Conservation (phyloP, 345 rosid species). For the Tarenaya hassleriana region DNA sequence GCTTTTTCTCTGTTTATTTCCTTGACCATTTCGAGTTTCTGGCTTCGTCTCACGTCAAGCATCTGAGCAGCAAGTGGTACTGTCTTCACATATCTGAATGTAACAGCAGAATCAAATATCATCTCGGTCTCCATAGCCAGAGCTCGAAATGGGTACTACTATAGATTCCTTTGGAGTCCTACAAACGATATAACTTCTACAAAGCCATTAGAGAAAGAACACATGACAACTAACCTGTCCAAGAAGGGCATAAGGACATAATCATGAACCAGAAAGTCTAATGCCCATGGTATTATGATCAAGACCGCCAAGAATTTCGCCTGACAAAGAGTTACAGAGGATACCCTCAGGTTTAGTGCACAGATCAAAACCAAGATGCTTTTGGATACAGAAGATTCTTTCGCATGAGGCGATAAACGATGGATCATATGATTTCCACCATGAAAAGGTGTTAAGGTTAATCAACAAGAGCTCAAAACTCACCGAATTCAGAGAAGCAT, state of each 20-base stretch:
- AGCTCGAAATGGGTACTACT: slow-evolving; percentile 2
- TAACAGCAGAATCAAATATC: slow-evolving; percentile 3
- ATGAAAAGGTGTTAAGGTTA: too few relatives aligned
- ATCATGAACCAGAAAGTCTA: slow-evolving; percentile 89
- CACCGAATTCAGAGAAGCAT: slow-evolving; percentile 77
- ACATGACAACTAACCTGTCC: slow-evolving; percentile 57
- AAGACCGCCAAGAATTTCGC: slow-evolving; percentile 77
- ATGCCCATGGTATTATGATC: slow-evolving; percentile 70
- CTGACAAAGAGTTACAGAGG: slow-evolving; percentile 41
- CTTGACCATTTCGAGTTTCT: slow-evolving; percentile 85
- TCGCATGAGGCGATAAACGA: too few relatives aligned
- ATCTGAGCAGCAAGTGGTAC: slow-evolving; percentile 90
- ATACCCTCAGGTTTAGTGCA: slow-evolving; percentile 5
- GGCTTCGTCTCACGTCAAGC: slow-evolving; percentile 73
- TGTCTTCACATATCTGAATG: slow-evolving; percentile 73
- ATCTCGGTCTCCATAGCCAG: not conserved
- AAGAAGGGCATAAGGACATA: slow-evolving; percentile 88
- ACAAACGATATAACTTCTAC: too few relatives aligned
- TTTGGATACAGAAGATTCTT: too few relatives aligned
- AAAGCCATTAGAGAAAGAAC: slow-evolving; percentile 1
- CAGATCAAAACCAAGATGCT: slow-evolving; percentile 10
- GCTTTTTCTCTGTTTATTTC: slow-evolving; percentile 65
- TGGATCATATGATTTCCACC: too few relatives aligned
- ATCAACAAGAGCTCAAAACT: slow-evolving; percentile 19
- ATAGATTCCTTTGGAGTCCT: too few relatives aligned